phyloP scores from a whole-genome alignment of 176 grass and related monocot genomes.

The Pharus latifolius region DNA sequence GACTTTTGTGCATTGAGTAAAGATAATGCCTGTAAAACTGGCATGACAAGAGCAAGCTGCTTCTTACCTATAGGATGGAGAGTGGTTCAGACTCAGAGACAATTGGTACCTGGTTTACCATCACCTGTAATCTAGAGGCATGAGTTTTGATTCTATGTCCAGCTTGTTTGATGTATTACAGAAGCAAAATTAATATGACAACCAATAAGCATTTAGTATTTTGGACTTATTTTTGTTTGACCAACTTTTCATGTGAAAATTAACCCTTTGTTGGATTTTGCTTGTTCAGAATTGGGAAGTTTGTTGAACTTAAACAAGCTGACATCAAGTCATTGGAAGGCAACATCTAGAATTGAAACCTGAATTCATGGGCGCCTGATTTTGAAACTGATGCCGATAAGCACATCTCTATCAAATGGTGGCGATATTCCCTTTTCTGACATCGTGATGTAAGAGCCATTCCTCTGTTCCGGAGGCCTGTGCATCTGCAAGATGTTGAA shows the following conservation, averaged over 20 bases:
- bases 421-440: not conserved
- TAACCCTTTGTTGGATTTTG: slow-evolving; percentile 16
- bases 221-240: not conserved
- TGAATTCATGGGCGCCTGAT: not conserved
- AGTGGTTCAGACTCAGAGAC: not conserved
- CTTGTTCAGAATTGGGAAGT: slow-evolving; percentile 62
- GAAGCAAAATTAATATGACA: not conserved
- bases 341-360: slow-evolving; percentile 20
- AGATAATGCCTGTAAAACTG: not conserved
- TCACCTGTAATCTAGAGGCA: not conserved
- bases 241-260: not conserved
- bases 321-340: slow-evolving; percentile 72
- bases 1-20: not conserved
- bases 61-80: not conserved
- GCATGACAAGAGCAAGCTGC: not conserved
- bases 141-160: not conserved
- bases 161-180: too few relatives aligned
- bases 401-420: not conserved
- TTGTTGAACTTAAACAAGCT: slow-evolving; percentile 75
- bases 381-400: not conserved
- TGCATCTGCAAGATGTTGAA: not conserved
- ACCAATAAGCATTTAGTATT: not conserved
- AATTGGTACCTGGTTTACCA: not conserved
- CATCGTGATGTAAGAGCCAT: not conserved
- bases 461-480: not conserved